Evolutionary conservation across 176 grass and related monocot genomes (phyloP).

Genomic region (Eleusine coracana): DNA sequence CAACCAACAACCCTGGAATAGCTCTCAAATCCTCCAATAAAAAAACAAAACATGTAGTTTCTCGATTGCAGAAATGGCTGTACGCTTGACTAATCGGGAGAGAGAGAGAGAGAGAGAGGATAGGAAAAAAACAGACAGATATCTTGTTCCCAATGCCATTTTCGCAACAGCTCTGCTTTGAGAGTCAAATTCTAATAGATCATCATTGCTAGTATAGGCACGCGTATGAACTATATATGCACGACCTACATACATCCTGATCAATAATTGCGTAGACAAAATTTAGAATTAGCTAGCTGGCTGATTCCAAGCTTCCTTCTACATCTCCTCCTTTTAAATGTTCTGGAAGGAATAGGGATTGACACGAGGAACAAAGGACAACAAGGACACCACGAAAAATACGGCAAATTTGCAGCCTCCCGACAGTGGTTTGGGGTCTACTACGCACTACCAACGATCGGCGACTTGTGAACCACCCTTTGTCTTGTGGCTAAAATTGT

Average conservation of each 20-base stretch:
- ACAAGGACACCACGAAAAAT: background rate
- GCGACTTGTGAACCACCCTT: constrained; percentile 22
- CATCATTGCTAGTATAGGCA: background rate
- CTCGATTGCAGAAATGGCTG: background rate
- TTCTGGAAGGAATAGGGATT: background rate
- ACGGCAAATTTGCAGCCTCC: background rate
- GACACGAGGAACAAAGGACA: background rate
- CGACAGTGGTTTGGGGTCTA: background rate
- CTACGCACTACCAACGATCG: background rate
- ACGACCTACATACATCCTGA: background rate
- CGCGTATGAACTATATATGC: background rate
- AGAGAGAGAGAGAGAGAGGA: background rate
- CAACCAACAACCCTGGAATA: too few relatives aligned
- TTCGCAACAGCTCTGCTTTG: background rate
- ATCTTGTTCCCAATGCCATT: background rate
- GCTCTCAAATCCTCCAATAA: too few relatives aligned
- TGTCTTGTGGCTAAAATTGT: background rate
- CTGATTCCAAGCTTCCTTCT: background rate
- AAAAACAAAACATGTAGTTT: background rate
- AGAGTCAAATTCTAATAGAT: background rate
- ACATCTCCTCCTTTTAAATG: too few relatives aligned
- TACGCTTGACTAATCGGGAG: background rate
- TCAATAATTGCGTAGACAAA: background rate
- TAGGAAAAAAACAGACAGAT: background rate
- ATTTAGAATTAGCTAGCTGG: background rate